Evolutionary conservation across 139 green algal genomes (phyloP).

Genomic region (Chlorella ohadii): DNA sequence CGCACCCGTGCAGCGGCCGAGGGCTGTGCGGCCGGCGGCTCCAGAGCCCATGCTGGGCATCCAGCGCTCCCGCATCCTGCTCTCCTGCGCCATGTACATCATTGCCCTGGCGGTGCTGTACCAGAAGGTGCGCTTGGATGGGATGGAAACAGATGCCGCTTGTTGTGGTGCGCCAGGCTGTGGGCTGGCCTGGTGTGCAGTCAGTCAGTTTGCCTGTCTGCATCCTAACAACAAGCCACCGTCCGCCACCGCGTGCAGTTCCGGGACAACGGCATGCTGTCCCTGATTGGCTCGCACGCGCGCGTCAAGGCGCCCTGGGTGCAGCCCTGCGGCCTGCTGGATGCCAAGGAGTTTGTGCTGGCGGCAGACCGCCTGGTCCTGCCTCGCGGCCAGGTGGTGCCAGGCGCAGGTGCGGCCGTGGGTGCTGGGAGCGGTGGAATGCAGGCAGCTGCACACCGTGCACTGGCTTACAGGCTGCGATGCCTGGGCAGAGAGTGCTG

Average conservation of each 20-base stretch:
- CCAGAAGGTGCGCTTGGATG: neutral
- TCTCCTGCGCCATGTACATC: slow-evolving; percentile 10
- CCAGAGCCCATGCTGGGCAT: neutral
- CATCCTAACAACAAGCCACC: too few species aligned
- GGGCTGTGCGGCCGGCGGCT: neutral
- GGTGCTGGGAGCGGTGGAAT: too few species aligned
- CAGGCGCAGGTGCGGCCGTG: neutral
- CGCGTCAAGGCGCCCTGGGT: neutral
- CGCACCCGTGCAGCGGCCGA: neutral
- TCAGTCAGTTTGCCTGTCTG: too few species aligned
- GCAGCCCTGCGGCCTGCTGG: slow-evolving; percentile 43
- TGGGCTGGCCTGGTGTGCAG: too few species aligned
- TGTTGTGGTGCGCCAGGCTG: too few species aligned
- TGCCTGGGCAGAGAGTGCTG: too few species aligned
- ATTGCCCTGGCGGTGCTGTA: neutral
- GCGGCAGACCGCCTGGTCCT: slow-evolving; percentile 41
- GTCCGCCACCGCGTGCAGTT: too few species aligned
- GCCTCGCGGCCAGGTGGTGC: slow-evolving; percentile 10
- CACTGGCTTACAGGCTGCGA: too few species aligned
- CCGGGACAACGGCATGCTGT: slow-evolving; percentile 6
- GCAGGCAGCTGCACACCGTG: neutral
- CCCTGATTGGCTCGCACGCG: slow-evolving; percentile 5
- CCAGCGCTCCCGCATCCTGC: neutral
- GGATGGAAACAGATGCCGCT: too few species aligned
- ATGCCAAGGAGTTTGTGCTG: slow-evolving; percentile 45